Conservation (phyloP, 225 moss, liverwort and hornwort genomes). For the Climacium dendroides region DNA sequence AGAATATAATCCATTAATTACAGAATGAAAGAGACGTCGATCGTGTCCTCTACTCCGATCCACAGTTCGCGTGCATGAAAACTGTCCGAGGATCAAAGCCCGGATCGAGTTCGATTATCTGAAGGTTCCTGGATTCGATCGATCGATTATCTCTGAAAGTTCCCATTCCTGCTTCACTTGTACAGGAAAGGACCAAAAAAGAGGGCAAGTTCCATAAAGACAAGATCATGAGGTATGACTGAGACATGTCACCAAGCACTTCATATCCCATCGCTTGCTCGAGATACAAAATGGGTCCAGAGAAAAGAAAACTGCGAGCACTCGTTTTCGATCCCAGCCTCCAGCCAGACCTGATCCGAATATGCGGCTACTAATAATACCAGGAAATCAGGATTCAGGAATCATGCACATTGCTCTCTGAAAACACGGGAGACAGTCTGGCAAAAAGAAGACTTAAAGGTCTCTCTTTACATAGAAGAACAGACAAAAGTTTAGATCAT, state of each 20-base stretch:
- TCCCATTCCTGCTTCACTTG: not conserved
- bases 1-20: not conserved
- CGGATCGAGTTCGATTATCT: not conserved
- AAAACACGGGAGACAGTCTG: not conserved
- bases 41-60: no score
- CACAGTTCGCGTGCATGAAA: not conserved
- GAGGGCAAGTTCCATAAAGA: not conserved
- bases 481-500: not conserved
- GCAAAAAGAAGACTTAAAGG: not conserved
- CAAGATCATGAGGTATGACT: not conserved
- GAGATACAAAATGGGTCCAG: not conserved
- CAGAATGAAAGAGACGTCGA: not conserved
- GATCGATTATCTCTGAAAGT: no score
- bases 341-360: not conserved
- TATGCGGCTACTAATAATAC: not conserved
- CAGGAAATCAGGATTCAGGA: not conserved
- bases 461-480: not conserved
- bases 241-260: not conserved
- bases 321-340: not conserved
- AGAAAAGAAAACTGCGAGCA: not conserved
- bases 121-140: not conserved
- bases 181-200: not conserved
- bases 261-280: not conserved
- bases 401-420: not conserved
- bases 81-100: not conserved